phyloP scores from a whole-genome alignment of 106 monocot species.

The Dioscorea dumetorum region DNA sequence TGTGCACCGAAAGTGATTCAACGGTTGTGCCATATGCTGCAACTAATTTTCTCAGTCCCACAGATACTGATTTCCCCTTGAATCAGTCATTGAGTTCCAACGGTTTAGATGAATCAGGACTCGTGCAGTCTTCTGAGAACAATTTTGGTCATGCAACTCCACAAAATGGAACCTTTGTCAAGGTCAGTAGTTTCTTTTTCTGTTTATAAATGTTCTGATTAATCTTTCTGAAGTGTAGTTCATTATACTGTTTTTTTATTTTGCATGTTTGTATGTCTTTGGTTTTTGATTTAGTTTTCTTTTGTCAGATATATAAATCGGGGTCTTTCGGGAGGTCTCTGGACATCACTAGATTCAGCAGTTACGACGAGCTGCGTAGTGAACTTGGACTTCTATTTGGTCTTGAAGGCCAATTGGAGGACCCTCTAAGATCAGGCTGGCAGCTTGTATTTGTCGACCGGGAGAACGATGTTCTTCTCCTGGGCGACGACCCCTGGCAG shows the following conservation, averaged over 20 bases:
- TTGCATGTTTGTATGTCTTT: not conserved
- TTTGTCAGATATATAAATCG: conserved; percentile 46
- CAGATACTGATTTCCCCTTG: conserved; percentile 36
- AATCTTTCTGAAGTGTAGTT: no score
- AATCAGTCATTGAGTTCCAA: conserved; percentile 34
- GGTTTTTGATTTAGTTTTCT: not conserved
- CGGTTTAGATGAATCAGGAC: conserved; percentile 42
- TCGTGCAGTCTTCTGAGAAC: conserved; percentile 27
- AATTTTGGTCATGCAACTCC: conserved; percentile 25
- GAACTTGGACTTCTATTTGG: conserved; percentile 66
- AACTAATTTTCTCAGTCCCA: conserved; percentile 27
- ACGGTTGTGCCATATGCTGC: conserved; percentile 30
- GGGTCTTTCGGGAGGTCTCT: conserved; percentile 56
- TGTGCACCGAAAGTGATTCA: conserved; percentile 21
- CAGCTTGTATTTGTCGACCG: conserved; percentile 89
- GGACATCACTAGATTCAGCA: conserved; percentile 55
- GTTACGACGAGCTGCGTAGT: conserved; percentile 45
- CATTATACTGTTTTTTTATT: not conserved
- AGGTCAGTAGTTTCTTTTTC: conserved; percentile 27
- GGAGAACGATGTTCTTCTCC: conserved; percentile 70
- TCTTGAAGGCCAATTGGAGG: conserved; percentile 68
- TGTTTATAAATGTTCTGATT: not conserved
- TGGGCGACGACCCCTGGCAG: conserved; percentile 74
- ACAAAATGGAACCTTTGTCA: conserved; percentile 46
- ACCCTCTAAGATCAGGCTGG: conserved; percentile 90